Evolutionary conservation across 192 early-diverging fungal genomes (phyloP).

Genomic region (Gonapodya sp.): DNA sequence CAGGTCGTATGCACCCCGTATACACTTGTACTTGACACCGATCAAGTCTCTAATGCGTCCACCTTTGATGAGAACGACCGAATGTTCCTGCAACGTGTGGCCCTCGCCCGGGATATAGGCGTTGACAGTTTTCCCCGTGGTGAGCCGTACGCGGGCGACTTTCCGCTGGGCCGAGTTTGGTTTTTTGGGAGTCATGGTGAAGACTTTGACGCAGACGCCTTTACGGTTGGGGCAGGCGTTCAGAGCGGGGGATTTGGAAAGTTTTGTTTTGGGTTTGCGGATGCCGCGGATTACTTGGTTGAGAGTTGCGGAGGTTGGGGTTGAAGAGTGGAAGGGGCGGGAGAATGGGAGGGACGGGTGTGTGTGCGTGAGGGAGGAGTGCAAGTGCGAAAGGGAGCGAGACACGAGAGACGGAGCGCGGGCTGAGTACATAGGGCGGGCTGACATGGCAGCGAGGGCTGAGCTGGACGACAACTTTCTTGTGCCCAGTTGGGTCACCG

Average conservation of each 20-base stretch:
- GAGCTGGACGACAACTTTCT: too few relatives aligned
- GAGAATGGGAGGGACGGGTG: too few relatives aligned
- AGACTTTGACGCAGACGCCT: conserved; percentile 92
- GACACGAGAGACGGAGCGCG: too few relatives aligned
- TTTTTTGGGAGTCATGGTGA: conserved; percentile 93
- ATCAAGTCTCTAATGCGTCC: conserved; percentile 94
- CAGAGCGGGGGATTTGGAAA: conserved; percentile 70
- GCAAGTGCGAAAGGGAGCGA: too few relatives aligned
- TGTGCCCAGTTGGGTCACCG: too few relatives aligned
- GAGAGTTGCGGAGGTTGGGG: conserved; percentile 52
- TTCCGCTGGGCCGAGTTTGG: conserved; percentile 97
- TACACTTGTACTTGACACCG: conserved; percentile 92
- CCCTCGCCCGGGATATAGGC: conserved; percentile 98
- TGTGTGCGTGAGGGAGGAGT: too few relatives aligned
- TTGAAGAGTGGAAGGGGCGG: background rate
- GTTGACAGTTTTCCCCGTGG: conserved; percentile 82
- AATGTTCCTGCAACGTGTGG: conserved; percentile 96
- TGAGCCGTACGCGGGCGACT: conserved; percentile 81
- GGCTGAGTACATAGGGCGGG: too few relatives aligned
- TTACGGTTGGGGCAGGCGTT: conserved; percentile 80
- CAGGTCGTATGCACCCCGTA: conserved; percentile 87
- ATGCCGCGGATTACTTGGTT: conserved; percentile 85
- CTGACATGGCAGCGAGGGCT: too few relatives aligned
- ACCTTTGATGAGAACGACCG: conserved; percentile 87
- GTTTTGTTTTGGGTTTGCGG: conserved; percentile 58